Conservation (phyloP, 2,329 filamentous ascomycete species). For the Pseudogymnoascus sp. region DNA sequence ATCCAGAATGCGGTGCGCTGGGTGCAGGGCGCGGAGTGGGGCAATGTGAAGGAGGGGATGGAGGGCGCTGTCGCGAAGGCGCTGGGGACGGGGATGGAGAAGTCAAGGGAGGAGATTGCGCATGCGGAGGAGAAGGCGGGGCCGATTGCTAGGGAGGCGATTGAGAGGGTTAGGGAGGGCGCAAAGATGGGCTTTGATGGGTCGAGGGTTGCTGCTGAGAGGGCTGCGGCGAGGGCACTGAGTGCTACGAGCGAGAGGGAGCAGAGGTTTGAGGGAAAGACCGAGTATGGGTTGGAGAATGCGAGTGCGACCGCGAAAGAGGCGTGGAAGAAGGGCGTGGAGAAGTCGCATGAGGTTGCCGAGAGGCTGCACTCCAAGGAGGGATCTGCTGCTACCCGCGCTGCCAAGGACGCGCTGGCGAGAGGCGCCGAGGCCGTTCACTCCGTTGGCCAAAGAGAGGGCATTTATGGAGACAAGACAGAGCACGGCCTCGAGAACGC, state of each 20-base stretch:
- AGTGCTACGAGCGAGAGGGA: conserved; percentile 19
- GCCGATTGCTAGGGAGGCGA: conserved; percentile 31
- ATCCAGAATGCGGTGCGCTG: conserved; percentile 58
- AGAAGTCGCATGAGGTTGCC: conserved; percentile 6
- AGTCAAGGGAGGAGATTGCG: conserved; percentile 25
- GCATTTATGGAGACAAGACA: neutral
- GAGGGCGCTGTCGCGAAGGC: conserved; percentile 43
- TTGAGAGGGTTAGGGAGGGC: conserved; percentile 33
- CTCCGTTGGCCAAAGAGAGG: neutral
- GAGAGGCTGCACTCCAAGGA: neutral
- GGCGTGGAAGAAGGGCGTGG: neutral
- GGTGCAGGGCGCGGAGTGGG: conserved; percentile 61
- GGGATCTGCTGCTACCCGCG: neutral
- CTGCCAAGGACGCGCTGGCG: neutral
- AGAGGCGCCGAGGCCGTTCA: neutral
- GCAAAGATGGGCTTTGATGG: conserved; percentile 24
- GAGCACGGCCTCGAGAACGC: conserved; percentile 16
- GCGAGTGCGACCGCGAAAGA: conserved; percentile 18
- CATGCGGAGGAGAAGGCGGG: conserved; percentile 27
- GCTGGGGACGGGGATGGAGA: conserved; percentile 26
- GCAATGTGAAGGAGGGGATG: conserved; percentile 49
- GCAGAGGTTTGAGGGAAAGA: conserved; percentile 18
- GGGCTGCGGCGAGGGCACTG: conserved; percentile 19
- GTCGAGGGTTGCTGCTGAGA: conserved; percentile 25
- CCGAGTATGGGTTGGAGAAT: conserved; percentile 13